Evolutionary conservation across 2,329 filamentous ascomycete genomes (phyloP), one percentile per base, ranked within the genome.

Genomic region (Fusarium anthophilum): DNA sequence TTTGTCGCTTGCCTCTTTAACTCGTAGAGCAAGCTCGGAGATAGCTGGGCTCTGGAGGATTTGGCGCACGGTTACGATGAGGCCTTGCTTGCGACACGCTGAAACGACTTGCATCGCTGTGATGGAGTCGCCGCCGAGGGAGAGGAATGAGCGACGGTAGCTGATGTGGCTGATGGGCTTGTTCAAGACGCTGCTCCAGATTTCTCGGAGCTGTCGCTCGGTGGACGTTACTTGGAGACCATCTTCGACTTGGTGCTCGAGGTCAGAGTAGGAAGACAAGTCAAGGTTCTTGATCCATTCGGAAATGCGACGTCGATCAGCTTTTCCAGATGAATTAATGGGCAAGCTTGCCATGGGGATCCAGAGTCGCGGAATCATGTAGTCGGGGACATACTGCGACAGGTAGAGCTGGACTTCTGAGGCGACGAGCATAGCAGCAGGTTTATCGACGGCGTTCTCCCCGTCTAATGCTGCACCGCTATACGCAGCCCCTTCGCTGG

Each of bases 51-150:
- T 51, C 5, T 57, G 55, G 5, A 57, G n/a, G 13, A 48, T 57
- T 13, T 57, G 55, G 0, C 55, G 55, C 5, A 63, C 60, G 1
- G 51, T 58, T 5, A 63, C 41, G 6, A 38, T 6, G 6, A 63
- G 22, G 2, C 60, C 60, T 11, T 45, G 24, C 1, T 63, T 56
- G n/a, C 60, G 41, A 39, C 39, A 56, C 5, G 60, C 53, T 32
- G 60, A 56, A 6, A 63, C 60, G 28, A 58, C 39, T 17, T 63
- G 53, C 60, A 63, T 63, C 10, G 60, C 60, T 15, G 60, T 57
- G 11, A 63, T 58, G 8, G 60, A 63, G 35, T 63, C 60, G 13
- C 60, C 60, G 3, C 60, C 60, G 12, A 63, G 60, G 3, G 51
- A 41, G 7, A 57, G 53, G 43, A 63, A 63, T 35, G 53, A 57